Evolutionary conservation across 805 yeast genomes (phyloP), one percentile per base, ranked within the genome.

Genomic region (Tetrapisispora fleetii): DNA sequence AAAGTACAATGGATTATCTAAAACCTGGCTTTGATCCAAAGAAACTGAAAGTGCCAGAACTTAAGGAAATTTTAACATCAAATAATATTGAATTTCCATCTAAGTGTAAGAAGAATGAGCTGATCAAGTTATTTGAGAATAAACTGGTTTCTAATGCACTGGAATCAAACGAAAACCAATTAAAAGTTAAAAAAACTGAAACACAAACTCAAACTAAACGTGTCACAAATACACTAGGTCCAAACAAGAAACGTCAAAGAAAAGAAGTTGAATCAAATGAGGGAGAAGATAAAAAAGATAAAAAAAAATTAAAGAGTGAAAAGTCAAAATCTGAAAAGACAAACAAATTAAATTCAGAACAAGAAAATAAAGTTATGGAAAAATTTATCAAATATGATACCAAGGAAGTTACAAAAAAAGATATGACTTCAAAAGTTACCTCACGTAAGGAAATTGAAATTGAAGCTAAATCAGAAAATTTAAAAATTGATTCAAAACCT

Each of bases 21-120:
- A 50, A 55, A 28, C 40, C 62, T 66, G 85, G 72, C 16, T 86
- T 85, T 63, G 80, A 87, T 60, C 85, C 93, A 2, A 68, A 73
- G 27, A 69, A 74, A 38, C 67, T 83, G 53, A 83, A 80, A 45
- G 80, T 85, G 14, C 77, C 88, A 2, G 78, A 84, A 50, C 71
- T 90, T 60, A 75, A 93, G 57, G 74, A 79, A 28, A 72, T 86
- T 16, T 69, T 90, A 44, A 64, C 72, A 11, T 80, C 77, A 50
- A 76, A 86, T 57, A 72, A 76, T 21, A 70, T 89, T 21, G 63
- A 66, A 1, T 80, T 73, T 56, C 75, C 85, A 0, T 70, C 83
- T 1, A 70, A 75, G 41, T 82, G 88, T 8, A 85, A 80, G 58
- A 90, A 90, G 63, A 65, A 77, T 4, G 80, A 77, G 10, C 70